Evolutionary conservation across 306 rosid species (phyloP), one percentile per base, ranked within the genome.

Genomic region (Dalbergia cultrata): DNA sequence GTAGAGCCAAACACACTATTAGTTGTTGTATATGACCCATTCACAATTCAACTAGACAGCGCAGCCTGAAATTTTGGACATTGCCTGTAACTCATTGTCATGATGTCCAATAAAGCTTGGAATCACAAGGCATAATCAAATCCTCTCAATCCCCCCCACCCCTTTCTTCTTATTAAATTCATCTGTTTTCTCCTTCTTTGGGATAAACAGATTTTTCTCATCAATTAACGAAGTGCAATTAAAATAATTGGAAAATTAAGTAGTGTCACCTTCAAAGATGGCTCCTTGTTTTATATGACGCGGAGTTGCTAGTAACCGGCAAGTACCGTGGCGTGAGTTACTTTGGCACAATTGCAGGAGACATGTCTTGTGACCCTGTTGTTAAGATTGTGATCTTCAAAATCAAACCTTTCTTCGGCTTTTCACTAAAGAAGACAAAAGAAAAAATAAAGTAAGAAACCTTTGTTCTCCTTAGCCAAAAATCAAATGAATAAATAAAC

Each of bases 341-440:
- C 72, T 65, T 74, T 60, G 64, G 62, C 9, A 21, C 62, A 75
- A 75, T 11, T 49, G 54, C 22, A 64, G 17, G 44, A 65, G 64
- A 76, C 67, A 58, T 21, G 56, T 49, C 50, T 21, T 63, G 49
- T 63, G 33, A 26, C 70, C 45, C 34, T 75, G n/a, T 34, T 52
- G 53, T 52, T 76, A 65, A 33, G 64, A 65, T 34, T 16, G 73
- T 34, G 54, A 76, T 50, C 65, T 63, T 17, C 54, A 76, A 53
- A 77, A 35, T 22, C 72, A 52, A 53, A 65, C 19, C 9, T 63
- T 49, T 70, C 22, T 70, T 60, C 44, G 14, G 49, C 31, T 62
- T 75, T 61, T 21, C 49, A 61, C 49, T 31, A 75, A 45, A 74
- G 12, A 74, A n/a, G n/a, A 74, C 47, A 60, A 74, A 74, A 44